phyloP scores from a whole-genome alignment of 2,329 filamentous ascomycete species.

The Sporothrix luriei region DNA sequence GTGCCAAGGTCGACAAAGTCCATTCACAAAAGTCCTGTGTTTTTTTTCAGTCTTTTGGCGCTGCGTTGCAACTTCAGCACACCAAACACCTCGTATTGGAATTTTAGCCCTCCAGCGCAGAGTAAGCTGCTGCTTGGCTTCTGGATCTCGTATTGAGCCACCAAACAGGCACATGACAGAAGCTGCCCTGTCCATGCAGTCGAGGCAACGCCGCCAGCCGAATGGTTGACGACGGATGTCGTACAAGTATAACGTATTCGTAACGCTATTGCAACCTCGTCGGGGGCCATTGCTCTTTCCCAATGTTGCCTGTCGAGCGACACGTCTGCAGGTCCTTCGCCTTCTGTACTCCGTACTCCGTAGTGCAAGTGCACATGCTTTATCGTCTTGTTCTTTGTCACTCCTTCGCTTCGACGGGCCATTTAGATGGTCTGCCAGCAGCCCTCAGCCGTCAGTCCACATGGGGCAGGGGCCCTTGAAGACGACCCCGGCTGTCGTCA shows the following conservation, averaged over 20 bases:
- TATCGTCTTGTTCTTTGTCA: not conserved
- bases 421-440: too few species aligned
- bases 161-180: not conserved
- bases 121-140: not conserved
- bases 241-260: not conserved
- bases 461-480: not conserved
- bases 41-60: not conserved
- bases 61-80: not conserved
- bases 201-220: not conserved
- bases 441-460: not conserved
- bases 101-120: not conserved
- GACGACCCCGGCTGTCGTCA: not conserved
- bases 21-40: not conserved
- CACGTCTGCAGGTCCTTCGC: not conserved
- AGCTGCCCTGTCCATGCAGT: slow-evolving; percentile 15
- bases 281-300: not conserved
- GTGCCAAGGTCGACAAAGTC: slow-evolving; percentile 15
- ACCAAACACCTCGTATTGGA: slow-evolving; percentile 21
- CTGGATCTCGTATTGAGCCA: not conserved
- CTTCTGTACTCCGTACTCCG: not conserved
- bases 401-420: not conserved
- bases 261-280: not conserved
- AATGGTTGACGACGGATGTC: too few species aligned
- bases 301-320: not conserved
- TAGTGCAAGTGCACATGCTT: not conserved